Conservation (phyloP, 2,329 filamentous ascomycete species). For the Coniella vitis region DNA sequence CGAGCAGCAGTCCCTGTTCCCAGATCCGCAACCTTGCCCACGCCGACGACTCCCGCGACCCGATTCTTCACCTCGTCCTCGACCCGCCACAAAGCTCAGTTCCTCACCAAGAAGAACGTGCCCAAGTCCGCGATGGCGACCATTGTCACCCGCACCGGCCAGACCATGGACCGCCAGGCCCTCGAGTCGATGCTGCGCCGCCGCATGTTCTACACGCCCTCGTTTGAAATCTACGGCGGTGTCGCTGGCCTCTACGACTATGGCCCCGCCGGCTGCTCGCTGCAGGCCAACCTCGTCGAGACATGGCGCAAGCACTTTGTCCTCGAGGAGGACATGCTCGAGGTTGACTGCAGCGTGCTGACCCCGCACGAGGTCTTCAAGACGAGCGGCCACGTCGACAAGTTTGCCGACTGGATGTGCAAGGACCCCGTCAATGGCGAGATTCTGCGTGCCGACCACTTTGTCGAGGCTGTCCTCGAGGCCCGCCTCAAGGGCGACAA, state of each 20-base stretch:
- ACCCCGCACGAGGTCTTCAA: conserved; percentile 92
- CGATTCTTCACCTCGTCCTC: conserved; percentile 10
- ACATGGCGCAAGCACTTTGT: conserved; percentile 91
- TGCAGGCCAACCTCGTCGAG: conserved; percentile 84
- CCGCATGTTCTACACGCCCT: conserved; percentile 88
- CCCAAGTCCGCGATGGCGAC: conserved; percentile 12
- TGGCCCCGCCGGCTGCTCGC: conserved; percentile 78
- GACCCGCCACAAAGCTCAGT: not conserved
- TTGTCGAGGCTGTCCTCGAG: conserved; percentile 92
- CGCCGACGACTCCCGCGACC: no score
- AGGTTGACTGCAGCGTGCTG: conserved; percentile 88
- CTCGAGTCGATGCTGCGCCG: conserved; percentile 83
- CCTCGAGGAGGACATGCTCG: conserved; percentile 88
- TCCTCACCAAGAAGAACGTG: not conserved
- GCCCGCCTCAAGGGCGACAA: conserved; percentile 81
- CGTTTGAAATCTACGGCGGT: conserved; percentile 92
- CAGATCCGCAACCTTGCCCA: not conserved
- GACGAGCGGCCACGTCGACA: conserved; percentile 93
- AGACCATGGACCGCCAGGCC: conserved; percentile 75
- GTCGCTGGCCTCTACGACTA: conserved; percentile 89
- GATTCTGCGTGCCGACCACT: conserved; percentile 90
- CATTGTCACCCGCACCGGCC: conserved; percentile 73
- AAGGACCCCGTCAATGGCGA: conserved; percentile 97
- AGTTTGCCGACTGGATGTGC: conserved; percentile 99
- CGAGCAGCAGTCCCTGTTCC: conserved; percentile 7